phyloP scores from a whole-genome alignment of 2,329 filamentous ascomycete genomes.

The Cytospora mali region DNA sequence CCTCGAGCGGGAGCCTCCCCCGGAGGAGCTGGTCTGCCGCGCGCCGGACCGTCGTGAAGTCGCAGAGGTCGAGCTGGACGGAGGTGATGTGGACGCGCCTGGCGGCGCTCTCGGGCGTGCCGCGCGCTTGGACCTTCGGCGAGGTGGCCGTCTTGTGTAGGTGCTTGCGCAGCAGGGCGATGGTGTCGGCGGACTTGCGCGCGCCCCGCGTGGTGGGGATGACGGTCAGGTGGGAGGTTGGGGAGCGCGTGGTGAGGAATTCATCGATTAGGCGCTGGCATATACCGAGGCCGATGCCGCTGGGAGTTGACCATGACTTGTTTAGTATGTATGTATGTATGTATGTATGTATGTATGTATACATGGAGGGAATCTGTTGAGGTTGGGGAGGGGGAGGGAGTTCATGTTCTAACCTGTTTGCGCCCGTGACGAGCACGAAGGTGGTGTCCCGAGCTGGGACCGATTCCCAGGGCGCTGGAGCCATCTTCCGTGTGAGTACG shows the following conservation, averaged over 20 bases:
- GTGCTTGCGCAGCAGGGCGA: conserved; percentile 64
- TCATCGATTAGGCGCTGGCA: conserved; percentile 87
- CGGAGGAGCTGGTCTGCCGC: conserved; percentile 51
- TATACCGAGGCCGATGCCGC: conserved; percentile 84
- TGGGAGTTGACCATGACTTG: conserved; percentile 41
- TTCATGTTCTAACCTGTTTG: conserved; percentile 82
- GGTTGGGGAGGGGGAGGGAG: too few relatives aligned
- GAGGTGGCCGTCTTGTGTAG: conserved; percentile 52
- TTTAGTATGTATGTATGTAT: conserved; percentile 18
- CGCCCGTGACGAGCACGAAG: conserved; percentile 78
- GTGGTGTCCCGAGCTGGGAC: conserved; percentile 47
- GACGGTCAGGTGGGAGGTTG: conserved; percentile 71
- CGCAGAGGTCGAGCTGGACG: conserved; percentile 62
- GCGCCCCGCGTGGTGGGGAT: conserved; percentile 81
- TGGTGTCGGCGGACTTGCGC: conserved; percentile 74
- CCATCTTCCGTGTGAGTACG: conserved; percentile 30
- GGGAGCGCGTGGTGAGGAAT: conserved; percentile 72
- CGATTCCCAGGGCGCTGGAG: conserved; percentile 41
- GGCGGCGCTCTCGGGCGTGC: conserved; percentile 45
- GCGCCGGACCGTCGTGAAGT: conserved; percentile 53
- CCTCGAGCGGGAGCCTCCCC: conserved; percentile 47
- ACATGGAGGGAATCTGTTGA: too few relatives aligned
- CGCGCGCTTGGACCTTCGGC: conserved; percentile 44
- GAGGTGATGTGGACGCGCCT: conserved; percentile 60
- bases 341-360: conserved; percentile 28